Percentiles rank a stretch among this genome's conserved stretches.
These are phyloP conservation scores for Raphidocelis subcapitata DNA, from an alignment of 139 green algal species.

Conservation along the genomic window DNA sequence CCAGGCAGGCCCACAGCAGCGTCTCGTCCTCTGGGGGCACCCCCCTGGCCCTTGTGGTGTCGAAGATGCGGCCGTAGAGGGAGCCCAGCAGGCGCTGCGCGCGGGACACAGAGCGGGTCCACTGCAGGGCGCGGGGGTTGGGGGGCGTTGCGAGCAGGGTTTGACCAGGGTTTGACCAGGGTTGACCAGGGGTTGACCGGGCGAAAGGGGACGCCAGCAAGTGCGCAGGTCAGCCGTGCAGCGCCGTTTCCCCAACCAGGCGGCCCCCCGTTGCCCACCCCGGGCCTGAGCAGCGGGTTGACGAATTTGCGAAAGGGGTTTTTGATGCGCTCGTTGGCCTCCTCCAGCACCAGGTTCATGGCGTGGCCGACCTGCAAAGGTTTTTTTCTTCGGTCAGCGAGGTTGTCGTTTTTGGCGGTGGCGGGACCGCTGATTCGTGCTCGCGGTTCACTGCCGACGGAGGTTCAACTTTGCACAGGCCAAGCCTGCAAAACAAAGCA, in stretches of 20 bases:
- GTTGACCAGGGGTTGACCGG: no score
- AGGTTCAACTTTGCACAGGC: no score
- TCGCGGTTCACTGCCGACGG: no score
- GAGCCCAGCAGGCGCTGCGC: conserved; percentile 32
- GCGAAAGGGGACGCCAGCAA: no score
- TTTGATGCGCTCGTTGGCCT: conserved; percentile 57
- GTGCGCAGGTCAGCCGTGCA: no score
- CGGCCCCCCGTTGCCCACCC: background rate
- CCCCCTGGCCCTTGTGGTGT: conserved; percentile 25
- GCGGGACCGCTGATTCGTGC: no score
- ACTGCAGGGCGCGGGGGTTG: conserved; percentile 14
- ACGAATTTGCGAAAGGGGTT: conserved; percentile 31
- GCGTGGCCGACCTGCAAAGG: conserved; percentile 18
- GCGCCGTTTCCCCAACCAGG: no score
- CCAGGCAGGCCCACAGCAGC: conserved; percentile 46
- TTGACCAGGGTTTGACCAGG: no score
- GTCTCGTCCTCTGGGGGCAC: conserved; percentile 28
- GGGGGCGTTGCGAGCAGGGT: background rate
- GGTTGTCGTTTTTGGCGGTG: no score
- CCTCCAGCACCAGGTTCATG: conserved; percentile 51
- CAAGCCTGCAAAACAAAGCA: no score
- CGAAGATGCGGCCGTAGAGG: conserved; percentile 34
- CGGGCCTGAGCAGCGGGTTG: background rate
- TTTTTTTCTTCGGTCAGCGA: no score
- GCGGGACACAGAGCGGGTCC: conserved; percentile 10